Evolutionary conservation across 257 asterid species (phyloP), one percentile per base, ranked within the genome.

Genomic region (Rubia yunnanensis): DNA sequence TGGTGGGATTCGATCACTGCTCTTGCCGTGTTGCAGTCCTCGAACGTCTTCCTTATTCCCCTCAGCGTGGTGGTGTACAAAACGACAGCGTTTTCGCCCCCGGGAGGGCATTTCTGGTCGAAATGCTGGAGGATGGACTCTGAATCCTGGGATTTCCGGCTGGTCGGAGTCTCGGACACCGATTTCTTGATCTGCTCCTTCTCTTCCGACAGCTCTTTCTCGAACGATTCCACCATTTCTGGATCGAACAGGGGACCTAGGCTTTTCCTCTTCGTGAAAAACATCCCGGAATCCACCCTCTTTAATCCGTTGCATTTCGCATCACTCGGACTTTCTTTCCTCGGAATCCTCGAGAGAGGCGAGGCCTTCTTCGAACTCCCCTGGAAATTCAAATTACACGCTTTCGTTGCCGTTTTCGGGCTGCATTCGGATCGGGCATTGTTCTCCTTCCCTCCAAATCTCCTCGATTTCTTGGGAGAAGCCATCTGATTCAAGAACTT

Each of bases 1-100:
- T 73, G 34, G 76, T 77, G 82, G 10, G 98, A 86, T 70, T 86
- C 92, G 10, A 94, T 69, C 7, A 83, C 71, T 8, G 92, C 78
- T 57, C 99, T 65, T 0, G 84, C 89, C 3, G 46, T 74, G 35
- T 88, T 88, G 53, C 98, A 94, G 9, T 90, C 99, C 80, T 94
- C 99, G 30, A 90, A 94, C 0, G 98, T 94, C 74, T 88, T 94
- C 70, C 99, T 72, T 6, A 90, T 88, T 0, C 99, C 95, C 73
- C 98, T 82, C 76, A 94, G 65, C 0, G 96, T 90, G 0, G 99
- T 94, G 1, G 95, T 83, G 70, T 90, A 90, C 0, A 90, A 14
- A 0, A 94, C 75, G 0, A 88, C 88, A 0, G 80, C 77, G 31
- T 81, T 72, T 64, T 86, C 86, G 2, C 92, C 95, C 0, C 96